These are phyloP conservation scores for Phytophthora megakarya DNA, from an alignment of 352 stramenopile genomes.

Conservation along the genomic window DNA sequence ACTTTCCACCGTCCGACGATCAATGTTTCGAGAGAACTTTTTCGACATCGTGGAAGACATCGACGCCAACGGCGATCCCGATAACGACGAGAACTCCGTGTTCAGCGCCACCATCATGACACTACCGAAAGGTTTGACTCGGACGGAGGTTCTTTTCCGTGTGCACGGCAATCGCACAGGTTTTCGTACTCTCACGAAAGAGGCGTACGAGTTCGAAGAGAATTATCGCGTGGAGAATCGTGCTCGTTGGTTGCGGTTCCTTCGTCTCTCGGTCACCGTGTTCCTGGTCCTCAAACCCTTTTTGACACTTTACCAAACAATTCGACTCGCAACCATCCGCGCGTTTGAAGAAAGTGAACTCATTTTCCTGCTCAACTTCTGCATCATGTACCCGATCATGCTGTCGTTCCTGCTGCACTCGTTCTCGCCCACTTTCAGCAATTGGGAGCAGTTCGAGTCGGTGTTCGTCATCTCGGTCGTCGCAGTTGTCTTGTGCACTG, in stretches of 20 bases:
- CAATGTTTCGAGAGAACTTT: constrained; percentile 69
- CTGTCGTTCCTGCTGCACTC: constrained; percentile 66
- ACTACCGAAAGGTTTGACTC: constrained; percentile 69
- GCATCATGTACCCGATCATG: constrained; percentile 73
- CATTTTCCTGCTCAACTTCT: constrained; percentile 82
- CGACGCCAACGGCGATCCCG: constrained; percentile 39
- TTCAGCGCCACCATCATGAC: constrained; percentile 77
- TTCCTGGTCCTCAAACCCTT: constrained; percentile 76
- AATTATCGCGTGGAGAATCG: constrained; percentile 77
- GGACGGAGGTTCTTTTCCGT: constrained; percentile 65
- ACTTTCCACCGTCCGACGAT: constrained; percentile 36
- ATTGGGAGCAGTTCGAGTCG: constrained; percentile 63
- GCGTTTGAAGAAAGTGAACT: constrained; percentile 61
- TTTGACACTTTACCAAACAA: constrained; percentile 76
- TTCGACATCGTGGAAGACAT: constrained; percentile 82
- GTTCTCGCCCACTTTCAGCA: constrained; percentile 66
- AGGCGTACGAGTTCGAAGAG: constrained; percentile 73
- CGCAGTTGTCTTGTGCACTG: constrained; percentile 61
- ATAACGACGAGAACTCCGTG: constrained; percentile 22
- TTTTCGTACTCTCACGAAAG: constrained; percentile 43
- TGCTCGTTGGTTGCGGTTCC: constrained; percentile 68
- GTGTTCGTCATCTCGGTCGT: constrained; percentile 62
- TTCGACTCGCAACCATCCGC: constrained; percentile 48
- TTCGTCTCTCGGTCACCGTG: constrained; percentile 66
- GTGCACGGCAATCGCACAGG: constrained; percentile 47